These are phyloP conservation scores for Neurospora sp. DNA, from an alignment of 495 filamentous ascomycete species.

Conservation along the genomic window DNA sequence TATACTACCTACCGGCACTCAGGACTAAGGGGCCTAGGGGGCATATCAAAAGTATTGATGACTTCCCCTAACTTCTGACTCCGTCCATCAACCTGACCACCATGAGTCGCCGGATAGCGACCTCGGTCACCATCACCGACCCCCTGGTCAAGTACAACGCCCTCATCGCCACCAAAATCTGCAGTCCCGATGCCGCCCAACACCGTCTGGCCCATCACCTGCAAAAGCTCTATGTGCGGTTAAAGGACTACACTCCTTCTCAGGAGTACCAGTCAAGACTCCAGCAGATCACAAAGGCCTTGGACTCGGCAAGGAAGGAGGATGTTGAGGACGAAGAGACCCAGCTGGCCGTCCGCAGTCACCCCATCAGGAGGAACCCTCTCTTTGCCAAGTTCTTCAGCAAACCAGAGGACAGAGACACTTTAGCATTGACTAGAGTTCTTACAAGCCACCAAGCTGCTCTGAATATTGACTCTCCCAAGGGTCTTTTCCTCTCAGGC, in stretches of 20 bases:
- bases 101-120: conserved; percentile 28
- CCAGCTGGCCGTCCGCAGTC: conserved; percentile 30
- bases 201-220: conserved; percentile 58
- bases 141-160: conserved; percentile 59
- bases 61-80: not conserved
- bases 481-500: conserved; percentile 57
- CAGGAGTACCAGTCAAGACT: conserved; percentile 49
- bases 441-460: conserved; percentile 55
- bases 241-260: conserved; percentile 61
- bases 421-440: conserved; percentile 48
- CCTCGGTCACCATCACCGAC: conserved; percentile 56
- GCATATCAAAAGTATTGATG: not conserved
- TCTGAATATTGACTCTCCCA: conserved; percentile 49
- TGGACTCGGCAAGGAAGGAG: conserved; percentile 20
- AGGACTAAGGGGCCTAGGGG: not conserved
- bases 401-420: conserved; percentile 29
- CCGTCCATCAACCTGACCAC: not conserved
- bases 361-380: conserved; percentile 41
- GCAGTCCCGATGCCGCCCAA: conserved; percentile 54
- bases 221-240: conserved; percentile 53
- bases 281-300: conserved; percentile 34
- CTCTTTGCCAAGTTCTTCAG: conserved; percentile 37
- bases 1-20: not conserved
- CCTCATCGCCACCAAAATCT: conserved; percentile 47
- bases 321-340: conserved; percentile 4